These are phyloP conservation scores for Toxicodendron radicans DNA, from an alignment of 345 rosid genomes.

Conservation along the genomic window DNA sequence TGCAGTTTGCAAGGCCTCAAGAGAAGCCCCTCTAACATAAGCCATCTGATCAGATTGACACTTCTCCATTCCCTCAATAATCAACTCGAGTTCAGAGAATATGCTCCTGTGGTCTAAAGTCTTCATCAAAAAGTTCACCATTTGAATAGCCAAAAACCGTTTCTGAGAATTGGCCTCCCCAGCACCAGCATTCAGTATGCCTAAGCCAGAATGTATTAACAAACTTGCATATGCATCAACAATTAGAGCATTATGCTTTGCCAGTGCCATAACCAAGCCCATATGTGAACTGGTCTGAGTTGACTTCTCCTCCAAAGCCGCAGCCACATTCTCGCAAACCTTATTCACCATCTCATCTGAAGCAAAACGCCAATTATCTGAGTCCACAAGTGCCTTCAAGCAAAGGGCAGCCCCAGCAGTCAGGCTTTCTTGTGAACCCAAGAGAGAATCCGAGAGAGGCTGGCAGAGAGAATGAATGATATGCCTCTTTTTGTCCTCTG, in stretches of 20 bases:
- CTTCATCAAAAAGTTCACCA: constrained; percentile 90
- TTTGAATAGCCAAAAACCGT: constrained; percentile 77
- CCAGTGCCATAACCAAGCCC: constrained; percentile 78
- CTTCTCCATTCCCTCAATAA: constrained; percentile 78
- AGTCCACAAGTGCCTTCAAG: constrained; percentile 82
- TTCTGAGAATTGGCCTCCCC: constrained; percentile 82
- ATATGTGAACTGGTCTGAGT: constrained; percentile 74
- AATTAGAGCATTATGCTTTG: constrained; percentile 75
- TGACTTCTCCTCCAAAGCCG: constrained; percentile 75
- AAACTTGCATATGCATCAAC: constrained; percentile 93
- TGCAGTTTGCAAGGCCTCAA: constrained; percentile 81
- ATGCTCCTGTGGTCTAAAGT: constrained; percentile 76
- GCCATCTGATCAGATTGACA: constrained; percentile 87
- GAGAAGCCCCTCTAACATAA: constrained; percentile 87
- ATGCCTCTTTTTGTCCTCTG: constrained; percentile 63
- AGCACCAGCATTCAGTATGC: constrained; percentile 54
- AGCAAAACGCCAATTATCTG: constrained; percentile 90
- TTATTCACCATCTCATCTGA: constrained; percentile 86
- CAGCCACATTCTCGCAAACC: constrained; percentile 88
- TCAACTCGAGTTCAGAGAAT: constrained; percentile 66
- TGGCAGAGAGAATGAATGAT: constrained; percentile 81
- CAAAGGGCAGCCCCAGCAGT: constrained; percentile 91
- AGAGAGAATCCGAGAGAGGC: constrained; percentile 79
- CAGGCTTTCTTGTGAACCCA: constrained; percentile 78
- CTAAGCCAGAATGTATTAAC: constrained; percentile 70